Percentiles rank a stretch among this genome's conserved stretches.
Evolutionary conservation across 176 grass and related monocot species (phyloP).

Genomic region (Tillandsia fasciculata): DNA sequence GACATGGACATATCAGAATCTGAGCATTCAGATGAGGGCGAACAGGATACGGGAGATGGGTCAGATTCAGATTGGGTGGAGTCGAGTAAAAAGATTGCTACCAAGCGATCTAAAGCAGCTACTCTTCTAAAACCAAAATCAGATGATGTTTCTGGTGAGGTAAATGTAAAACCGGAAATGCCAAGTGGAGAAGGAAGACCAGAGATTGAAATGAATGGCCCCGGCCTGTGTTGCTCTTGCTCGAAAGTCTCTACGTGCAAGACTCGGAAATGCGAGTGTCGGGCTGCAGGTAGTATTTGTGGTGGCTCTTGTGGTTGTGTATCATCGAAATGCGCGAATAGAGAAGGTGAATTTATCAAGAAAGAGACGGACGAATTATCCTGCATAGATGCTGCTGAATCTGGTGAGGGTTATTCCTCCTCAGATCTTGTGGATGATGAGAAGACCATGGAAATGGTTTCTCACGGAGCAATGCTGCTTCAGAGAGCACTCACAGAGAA

Average conservation of each 20-base stretch:
- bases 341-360: constrained; percentile 21
- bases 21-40: constrained; percentile 40
- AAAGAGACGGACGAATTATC: constrained; percentile 19
- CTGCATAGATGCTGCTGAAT: constrained; percentile 11
- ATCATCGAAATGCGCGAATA: constrained; percentile 61
- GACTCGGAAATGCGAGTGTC: constrained; percentile 77
- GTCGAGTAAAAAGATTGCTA: constrained; percentile 27
- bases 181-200: constrained; percentile 21
- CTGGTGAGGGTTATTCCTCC: constrained; percentile 18
- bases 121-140: constrained; percentile 23
- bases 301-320: constrained; percentile 46
- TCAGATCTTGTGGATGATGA: constrained; percentile 28
- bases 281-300: constrained; percentile 35
- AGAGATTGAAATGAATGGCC: constrained; percentile 10
- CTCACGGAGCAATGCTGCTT: constrained; percentile 42
- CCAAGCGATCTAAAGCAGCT: constrained; percentile 16
- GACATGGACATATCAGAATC: constrained; percentile 95
- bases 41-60: constrained; percentile 27
- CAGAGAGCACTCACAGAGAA: constrained; percentile 42
- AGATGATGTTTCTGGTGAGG: neutral
- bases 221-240: constrained; percentile 50
- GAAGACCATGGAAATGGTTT: constrained; percentile 27
- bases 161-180: constrained; percentile 26
- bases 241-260: constrained; percentile 52
- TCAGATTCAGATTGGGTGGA: constrained; percentile 37